phyloP scores from a whole-genome alignment of 495 filamentous ascomycete genomes.

The Xylaria palmicola region DNA sequence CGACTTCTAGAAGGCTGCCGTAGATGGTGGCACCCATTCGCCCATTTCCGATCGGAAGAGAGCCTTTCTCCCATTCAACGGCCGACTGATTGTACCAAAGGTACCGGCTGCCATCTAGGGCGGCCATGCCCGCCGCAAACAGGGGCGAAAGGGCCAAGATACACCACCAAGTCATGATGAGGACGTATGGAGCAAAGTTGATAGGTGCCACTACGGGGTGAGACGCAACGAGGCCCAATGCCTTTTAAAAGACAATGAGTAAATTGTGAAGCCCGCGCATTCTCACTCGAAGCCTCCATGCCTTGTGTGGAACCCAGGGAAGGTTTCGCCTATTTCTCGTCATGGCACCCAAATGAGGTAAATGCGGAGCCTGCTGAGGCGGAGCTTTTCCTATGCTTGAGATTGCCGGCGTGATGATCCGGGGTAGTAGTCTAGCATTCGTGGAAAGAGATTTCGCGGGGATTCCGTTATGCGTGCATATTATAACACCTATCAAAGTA shows the following conservation, averaged over 20 bases:
- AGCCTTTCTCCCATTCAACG: conserved; percentile 20
- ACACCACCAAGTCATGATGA: conserved; percentile 3
- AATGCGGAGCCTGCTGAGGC: not conserved
- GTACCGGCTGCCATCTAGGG: conserved; percentile 3
- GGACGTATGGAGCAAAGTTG: not conserved
- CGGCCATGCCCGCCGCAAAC: not conserved
- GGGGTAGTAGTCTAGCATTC: not conserved
- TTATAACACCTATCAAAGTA: no score
- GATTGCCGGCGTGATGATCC: not conserved
- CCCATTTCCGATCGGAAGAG: conserved; percentile 47
- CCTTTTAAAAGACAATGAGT: not conserved
- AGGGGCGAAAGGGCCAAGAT: not conserved
- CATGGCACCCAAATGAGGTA: not conserved
- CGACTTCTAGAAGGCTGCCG: conserved; percentile 38
- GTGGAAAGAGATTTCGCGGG: conserved; percentile 5
- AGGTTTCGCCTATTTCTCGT: not conserved
- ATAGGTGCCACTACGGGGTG: not conserved
- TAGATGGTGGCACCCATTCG: conserved; percentile 51
- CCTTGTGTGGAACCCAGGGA: not conserved
- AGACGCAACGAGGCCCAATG: not conserved
- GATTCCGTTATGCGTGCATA: not conserved
- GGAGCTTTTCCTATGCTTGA: conserved; percentile 7
- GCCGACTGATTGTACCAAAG: conserved; percentile 16
- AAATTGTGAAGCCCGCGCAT: not conserved
- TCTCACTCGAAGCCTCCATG: not conserved